Evolutionary conservation across 345 rosid species (phyloP), one percentile per base, ranked within the genome.

Genomic region (Mangifera indica): DNA sequence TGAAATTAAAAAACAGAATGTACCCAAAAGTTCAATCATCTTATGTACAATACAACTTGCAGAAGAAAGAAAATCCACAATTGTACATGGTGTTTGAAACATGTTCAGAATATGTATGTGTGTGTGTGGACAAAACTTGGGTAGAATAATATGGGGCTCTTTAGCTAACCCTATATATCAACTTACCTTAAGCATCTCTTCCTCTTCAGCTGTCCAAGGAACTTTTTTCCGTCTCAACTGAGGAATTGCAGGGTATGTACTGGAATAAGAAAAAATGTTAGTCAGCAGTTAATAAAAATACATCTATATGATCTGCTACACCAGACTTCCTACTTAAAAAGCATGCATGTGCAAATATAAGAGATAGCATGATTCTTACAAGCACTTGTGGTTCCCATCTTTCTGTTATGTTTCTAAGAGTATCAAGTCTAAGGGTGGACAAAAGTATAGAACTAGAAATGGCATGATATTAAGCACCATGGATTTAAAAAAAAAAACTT

Each of bases 141-240:
- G 5, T 6, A 37, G 5, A 37, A 37, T 29, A n/a, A 29, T 4
- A 37, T 37, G 40, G 40, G 40, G 40, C 42, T 7, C 42, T 37
- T 37, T 37, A 37, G 42, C 42, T 37, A 37, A 37, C 42, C 9
- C 42, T 37, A 37, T 37, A 37, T 37, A 37, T 37, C 42, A 37
- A 37, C 42, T 37, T 79, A 86, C 90, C 86, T 72, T 79, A 9
- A 81, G 84, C 29, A 67, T 75, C 71, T 81, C 77, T 74, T 82
- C 90, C 71, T 84, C 86, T 52, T 74, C 44, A 24, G 72, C 68
- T 25, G 81, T 84, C 90, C 87, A 82, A 4, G 74, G 75, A 70
- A 78, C 49, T 64, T 55, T 79, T 62, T 73, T 82, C 37, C 84
- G 73, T 75, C 80, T 84, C 72, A 18, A 63, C 63, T 60, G 81